Base-by-base conservation (phyloP, 2,329 filamentous ascomycete genomes). In the Rutstroemia sp. region DNA sequence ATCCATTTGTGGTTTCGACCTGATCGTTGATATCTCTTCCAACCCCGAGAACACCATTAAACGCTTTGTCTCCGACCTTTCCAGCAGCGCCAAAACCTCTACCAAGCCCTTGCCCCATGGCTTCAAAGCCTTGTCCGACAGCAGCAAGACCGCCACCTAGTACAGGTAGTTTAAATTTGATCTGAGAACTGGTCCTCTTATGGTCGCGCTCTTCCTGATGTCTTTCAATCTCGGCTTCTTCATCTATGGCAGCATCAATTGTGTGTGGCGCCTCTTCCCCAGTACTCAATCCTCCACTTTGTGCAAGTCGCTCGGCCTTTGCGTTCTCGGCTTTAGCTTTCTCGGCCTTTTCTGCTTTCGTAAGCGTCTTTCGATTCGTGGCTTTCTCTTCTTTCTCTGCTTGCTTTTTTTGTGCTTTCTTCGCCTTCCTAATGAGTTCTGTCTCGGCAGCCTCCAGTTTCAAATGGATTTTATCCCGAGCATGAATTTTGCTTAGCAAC, bases 391-490 rank as follows among this genome's bases (percentile, higher is more conserved):
- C 66, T 56, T 67, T 69, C 19, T 59, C 59, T 8, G 61, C 69
- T 65, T 83, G 77, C 68, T 92, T 87, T n/a, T 87, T 73, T 63
- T 96, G 85, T 14, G 83, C 85, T 69, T 86, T 90, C 67, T 91
- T 92, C 55, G 89, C 92, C 47, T 78, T 78, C 58, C 85, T 86
- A 63, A 99, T 88, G 42, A 99, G 75, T 21, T 90, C 83, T 0
- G 90, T 96, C 71, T 97, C 87, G 1, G 92, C 92, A 8, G 73
- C 73, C 68, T 99, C 94, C 0, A 99, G 80, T 56, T 77, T 75
- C 44, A 78, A 71, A 48, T 92, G 90, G 14, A 96, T 75, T 8
- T 79, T 74, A 59, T 91, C 83, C 46, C 94, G 82, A 61, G 83
- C 75, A 49, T 88, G 81, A 47, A 97, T 87, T 69, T 97, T 97